Base-by-base conservation (phyloP, 805 yeast genomes). In the Saccharomycopsis babjevae region DNA sequence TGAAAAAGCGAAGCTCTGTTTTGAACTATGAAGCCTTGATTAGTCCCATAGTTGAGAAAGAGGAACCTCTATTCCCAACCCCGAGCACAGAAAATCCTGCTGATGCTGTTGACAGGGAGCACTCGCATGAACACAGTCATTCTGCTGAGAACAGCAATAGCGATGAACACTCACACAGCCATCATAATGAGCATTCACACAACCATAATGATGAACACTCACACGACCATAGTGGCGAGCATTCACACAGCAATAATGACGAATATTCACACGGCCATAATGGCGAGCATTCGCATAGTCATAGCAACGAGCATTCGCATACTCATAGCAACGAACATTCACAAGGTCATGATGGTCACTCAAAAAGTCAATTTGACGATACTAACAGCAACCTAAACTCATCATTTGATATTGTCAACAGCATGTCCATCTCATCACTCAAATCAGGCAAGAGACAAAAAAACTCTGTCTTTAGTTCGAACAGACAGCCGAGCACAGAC, bases 41-140 rank as follows among this genome's bases (percentile, higher is more conserved):
- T 28, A 62, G 65, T 38, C 65, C 65, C 25, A 62, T 62, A n/a
- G 60, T 55, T 30, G 65, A 62, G 38, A 42, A 38, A n/a, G 65
- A 62, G 16, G 65, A 62, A 25, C 58, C 52, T 7, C 56, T 63
- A 13, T 63, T 63, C 7, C 60, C 59, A 15, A 16, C 34, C 25
- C 28, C 30, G 15, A 46, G 36, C 10, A 40, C 56, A 6, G 52
- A 28, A 30, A 57, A 59, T 7, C 58, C 56, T 13, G 8, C 20
- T 20, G 62, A 52, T 38, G 15, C 32, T 22, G 5, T 8, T 8
- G 40, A 42, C 4, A 39, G 7, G 7, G 54, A 28, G 32, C 8
- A 20, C 13, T 11, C 5, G n/a, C 25, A 32, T 25, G 50, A 56
- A 11, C 46, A 56, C 50, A 39, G 43, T 11, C 46, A 39, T 30